Percentiles rank a stretch among this genome's conserved stretches.
Evolutionary conservation across 208 protist genomes (phyloP).

Genomic region (Trypanosoma theileri): DNA sequence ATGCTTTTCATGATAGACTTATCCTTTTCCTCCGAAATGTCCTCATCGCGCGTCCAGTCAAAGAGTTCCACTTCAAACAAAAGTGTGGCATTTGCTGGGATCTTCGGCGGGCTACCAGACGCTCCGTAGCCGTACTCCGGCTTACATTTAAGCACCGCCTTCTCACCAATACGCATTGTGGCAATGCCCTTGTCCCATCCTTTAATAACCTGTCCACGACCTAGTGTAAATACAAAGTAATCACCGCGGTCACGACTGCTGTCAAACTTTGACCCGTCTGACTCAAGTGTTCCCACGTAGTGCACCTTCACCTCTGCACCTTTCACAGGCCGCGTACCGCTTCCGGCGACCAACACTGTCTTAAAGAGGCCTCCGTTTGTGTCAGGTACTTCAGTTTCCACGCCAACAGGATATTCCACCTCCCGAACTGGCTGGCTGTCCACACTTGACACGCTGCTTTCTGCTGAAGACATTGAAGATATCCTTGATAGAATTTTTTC

Average conservation of each 20-base stretch:
- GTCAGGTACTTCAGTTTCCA: constrained; percentile 69
- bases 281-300: constrained; percentile 84
- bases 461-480: constrained; percentile 21
- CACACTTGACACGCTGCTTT: constrained; percentile 38
- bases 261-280: constrained; percentile 88
- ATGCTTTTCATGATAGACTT: constrained; percentile 77
- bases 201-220: constrained; percentile 89
- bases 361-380: constrained; percentile 76
- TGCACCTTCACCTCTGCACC: constrained; percentile 87
- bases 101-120: constrained; percentile 74
- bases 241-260: constrained; percentile 80
- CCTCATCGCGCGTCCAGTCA: constrained; percentile 71
- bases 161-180: constrained; percentile 91
- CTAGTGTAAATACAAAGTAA: constrained; percentile 87
- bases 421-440: constrained; percentile 71
- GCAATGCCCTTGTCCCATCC: constrained; percentile 91
- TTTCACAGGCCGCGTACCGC: constrained; percentile 60
- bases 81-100: constrained; percentile 85
- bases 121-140: constrained; percentile 88
- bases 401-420: constrained; percentile 68
- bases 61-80: constrained; percentile 92
- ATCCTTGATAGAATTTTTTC: not conserved
- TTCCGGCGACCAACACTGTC: constrained; percentile 80
- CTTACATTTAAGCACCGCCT: constrained; percentile 62
- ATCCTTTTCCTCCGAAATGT: constrained; percentile 76